These are phyloP conservation scores for Exophiala aquamarina DNA, from an alignment of 2,329 filamentous ascomycete genomes.

Conservation along the genomic window DNA sequence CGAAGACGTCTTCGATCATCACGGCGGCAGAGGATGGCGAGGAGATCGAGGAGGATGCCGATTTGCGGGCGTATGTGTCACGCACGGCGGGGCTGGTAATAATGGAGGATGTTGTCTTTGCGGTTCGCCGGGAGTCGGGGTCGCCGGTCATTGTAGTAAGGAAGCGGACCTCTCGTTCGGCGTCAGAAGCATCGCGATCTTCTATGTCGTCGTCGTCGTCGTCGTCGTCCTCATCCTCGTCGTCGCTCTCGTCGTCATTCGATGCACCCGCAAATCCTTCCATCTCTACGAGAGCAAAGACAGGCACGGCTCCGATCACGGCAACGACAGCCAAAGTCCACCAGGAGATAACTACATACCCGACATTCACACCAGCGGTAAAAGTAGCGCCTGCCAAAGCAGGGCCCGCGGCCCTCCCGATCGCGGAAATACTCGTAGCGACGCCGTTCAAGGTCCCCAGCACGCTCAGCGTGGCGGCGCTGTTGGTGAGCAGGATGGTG, in stretches of 20 bases:
- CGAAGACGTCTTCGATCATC: constrained; percentile 10
- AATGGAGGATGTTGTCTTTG: constrained; percentile 12
- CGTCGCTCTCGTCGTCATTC: constrained; percentile 32
- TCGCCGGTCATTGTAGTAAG: not conserved
- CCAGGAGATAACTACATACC: constrained; percentile 78
- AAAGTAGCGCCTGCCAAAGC: constrained; percentile 72
- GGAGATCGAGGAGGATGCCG: too few relatives aligned
- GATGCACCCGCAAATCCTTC: constrained; percentile 58
- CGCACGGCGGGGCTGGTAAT: not conserved
- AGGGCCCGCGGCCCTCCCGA: constrained; percentile 79
- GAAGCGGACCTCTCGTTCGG: too few relatives aligned
- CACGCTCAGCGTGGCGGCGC: constrained; percentile 69
- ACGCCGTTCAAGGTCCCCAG: constrained; percentile 90
- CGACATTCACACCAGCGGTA: constrained; percentile 70
- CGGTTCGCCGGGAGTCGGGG: not conserved
- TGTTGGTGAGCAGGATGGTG: constrained; percentile 89
- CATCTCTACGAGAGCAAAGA: constrained; percentile 72
- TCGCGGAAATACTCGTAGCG: constrained; percentile 76
- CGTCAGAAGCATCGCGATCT: constrained; percentile 10
- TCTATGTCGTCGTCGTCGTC: constrained; percentile 10
- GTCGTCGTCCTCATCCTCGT: constrained; percentile 20
- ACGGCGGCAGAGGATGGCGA: not conserved
- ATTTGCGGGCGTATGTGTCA: too few relatives aligned
- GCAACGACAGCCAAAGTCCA: constrained; percentile 71
- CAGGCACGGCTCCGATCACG: constrained; percentile 66